Evolutionary conservation across 345 rosid species (phyloP), one percentile per base, ranked within the genome.

Genomic region (Rubroshorea leprosula): DNA sequence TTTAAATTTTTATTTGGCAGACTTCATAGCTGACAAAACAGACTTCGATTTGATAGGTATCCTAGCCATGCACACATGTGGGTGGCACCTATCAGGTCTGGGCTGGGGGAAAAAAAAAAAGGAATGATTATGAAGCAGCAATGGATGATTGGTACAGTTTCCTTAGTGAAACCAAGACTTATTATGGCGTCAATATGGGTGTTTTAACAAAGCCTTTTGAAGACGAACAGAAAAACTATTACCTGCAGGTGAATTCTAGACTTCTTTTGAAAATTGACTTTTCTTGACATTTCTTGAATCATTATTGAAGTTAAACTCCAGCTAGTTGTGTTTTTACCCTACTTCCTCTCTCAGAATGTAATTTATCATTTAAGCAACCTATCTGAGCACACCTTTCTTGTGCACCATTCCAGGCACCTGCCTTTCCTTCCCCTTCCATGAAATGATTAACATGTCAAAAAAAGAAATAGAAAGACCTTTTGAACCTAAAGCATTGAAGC

Each of bases 61-160:
- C 97, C 99, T 26, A 93, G 99, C 68, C 99, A 93, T 83, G 99
- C 99, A 60, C 96, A 91, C 51, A 89, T 89, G 94, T 89, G 99
- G 99, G 63, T 93, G 55, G 96, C 90, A 56, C 97, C 99, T 47
- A 74, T 93, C 43, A 79, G 89, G 71, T 78, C 97, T 60, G 78
- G 74, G 18, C 60, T 87, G 75, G 77, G 64, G 16, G 96, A 89
- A 56, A 77, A 80, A 23, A 89, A 85, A 62, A 76, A 55, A n/a
- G n/a, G 74, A 74, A 53, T 26, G 96, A 89, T 56, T 85, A 65
- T 26, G 89, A 84, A 56, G 96, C 68, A 70, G 58, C 86, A 56
- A 89, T 93, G 94, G 82, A 80, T n/a, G 96, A 93, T 63, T 93
- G 99, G 99, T 23, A 72, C 67, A 51, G 61, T 62, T 93, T 93